Base-by-base conservation (phyloP, 345 rosid genomes). In the Rhodomyrtus tomentosa region DNA sequence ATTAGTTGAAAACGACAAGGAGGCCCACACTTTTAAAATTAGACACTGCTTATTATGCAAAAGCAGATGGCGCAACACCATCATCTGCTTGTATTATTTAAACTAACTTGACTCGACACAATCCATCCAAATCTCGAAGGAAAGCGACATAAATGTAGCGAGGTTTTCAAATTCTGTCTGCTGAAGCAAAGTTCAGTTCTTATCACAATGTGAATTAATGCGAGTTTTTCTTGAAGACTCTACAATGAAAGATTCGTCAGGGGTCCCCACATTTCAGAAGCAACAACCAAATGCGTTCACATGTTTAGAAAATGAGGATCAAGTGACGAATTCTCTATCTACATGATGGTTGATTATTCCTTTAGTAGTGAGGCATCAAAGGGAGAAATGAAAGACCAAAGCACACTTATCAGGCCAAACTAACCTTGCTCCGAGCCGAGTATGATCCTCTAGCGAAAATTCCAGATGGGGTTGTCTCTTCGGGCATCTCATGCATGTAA, bases 401-500 rank as follows among this genome's bases (percentile, higher is more conserved):
- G 52, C 62, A 81, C 12, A 5, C 4, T 42, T 49, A 13, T 36
- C 29, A 83, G 83, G 48, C 25, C 3, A 24, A 84, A 87, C 86
- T 84, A 85, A 95, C 99, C 97, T 90, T 96, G 81, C 90, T 94
- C 92, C 88, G 94, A 59, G 99, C 99, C 5, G 99, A 87, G 86
- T 94, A 96, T 16, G 92, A 88, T 85, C 99, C 99, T 89, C 98
- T 90, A 83, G 96, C 98, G 49, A 96, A 94, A 0, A 95, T 90
- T 49, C 98, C 99, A 87, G 99, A 96, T 3, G 99, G 99, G 5
- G 96, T 95, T 7, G 94, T 92, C 68, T 96, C 99, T 88, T 96
- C 95, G 5, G 93, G 94, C 90, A 96, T 90, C 86, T 90, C 92
- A 84, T 93, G 95, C 9, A 90, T 91, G 89, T 95, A 96, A n/a